Base-by-base conservation (phyloP, 805 yeast genomes). In the Nakazawaea anatomiae region DNA sequence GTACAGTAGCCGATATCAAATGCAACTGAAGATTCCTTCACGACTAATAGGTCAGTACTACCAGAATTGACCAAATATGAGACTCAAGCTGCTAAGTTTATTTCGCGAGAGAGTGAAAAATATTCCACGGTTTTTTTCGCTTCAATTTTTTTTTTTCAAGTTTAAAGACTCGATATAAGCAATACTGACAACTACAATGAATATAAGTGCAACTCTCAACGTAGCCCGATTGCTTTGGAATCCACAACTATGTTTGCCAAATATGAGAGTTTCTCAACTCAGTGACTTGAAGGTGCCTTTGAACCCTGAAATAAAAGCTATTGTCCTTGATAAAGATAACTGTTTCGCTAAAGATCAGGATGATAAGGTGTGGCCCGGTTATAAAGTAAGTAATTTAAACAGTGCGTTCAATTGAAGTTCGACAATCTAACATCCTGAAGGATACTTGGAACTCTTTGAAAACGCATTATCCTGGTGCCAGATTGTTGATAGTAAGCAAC, bases 321-420 rank as follows among this genome's bases (percentile, higher is more conserved):
- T 91, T 1, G 92, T 94, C 0, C 71, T 94, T 29, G 99, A 94
- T 62, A 94, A 94, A 64, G 99, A 94, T 68, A 94, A 94, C 65
- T 92, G 98, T 62, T 87, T 94, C 64, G 96, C 99, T 5, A 76
- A 79, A 52, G 91, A 91, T 36, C 87, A 88, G 50, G 87, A 82
- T 53, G 86, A 84, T 53, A 77, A 80, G 52, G 87, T 92, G 1
- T 90, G 89, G 87, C 89, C 87, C 0, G 87, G 70, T 1, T 91
- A 90, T 55, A 57, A 58, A 11, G 69, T 66, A 58, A 60, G 70
- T 67, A 34, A 29, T 34, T 36, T 39, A 18, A 18, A 18, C 25
- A 12, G 55, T 46, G 31, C 46, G 43, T 44, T 32, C 25, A 39
- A 7, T 38, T 41, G 3, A 38, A 6, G 8, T 5, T 8, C 4